Percentiles rank a stretch among this genome's conserved stretches.
These are phyloP conservation scores for Biancaea sappan DNA, from an alignment of 306 rosid genomes.

Conservation along the genomic window DNA sequence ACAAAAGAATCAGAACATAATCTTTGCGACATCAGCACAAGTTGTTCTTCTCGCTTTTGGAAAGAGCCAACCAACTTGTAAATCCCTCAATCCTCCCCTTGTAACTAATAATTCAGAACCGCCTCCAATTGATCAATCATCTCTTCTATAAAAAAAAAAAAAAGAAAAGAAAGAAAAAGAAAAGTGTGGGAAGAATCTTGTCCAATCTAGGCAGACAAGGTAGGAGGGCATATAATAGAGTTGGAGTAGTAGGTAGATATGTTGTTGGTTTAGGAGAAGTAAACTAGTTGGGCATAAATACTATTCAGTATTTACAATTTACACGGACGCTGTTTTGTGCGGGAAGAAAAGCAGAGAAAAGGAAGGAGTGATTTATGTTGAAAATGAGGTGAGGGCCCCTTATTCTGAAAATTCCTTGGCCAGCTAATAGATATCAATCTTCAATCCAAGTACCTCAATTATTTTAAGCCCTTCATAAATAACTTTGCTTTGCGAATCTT, in stretches of 20 bases:
- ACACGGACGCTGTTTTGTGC: not conserved
- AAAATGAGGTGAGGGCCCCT: constrained; percentile 15
- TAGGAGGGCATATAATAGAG: not conserved
- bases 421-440: not conserved
- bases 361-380: not conserved
- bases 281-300: not conserved
- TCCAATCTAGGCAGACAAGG: not conserved
- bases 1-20: constrained; percentile 48
- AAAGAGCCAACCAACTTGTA: not conserved
- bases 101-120: not conserved
- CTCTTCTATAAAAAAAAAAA: too few species aligned
- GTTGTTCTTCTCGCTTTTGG: constrained; percentile 25
- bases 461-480: not conserved
- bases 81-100: constrained; percentile 12
- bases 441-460: not conserved
- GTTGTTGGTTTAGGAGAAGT: too few species aligned
- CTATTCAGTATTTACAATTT: not conserved
- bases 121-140: too few species aligned
- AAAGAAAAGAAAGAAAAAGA: not conserved
- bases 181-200: not conserved
- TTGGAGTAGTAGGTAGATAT: not conserved
- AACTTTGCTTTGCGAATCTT: constrained; percentile 25
- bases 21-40: constrained; percentile 44
- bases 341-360: not conserved
- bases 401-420: constrained; percentile 1